Percentiles rank a stretch among this genome's conserved stretches.
phyloP scores from a whole-genome alignment of 257 asterid genomes.

The Penstemon barbatus region DNA sequence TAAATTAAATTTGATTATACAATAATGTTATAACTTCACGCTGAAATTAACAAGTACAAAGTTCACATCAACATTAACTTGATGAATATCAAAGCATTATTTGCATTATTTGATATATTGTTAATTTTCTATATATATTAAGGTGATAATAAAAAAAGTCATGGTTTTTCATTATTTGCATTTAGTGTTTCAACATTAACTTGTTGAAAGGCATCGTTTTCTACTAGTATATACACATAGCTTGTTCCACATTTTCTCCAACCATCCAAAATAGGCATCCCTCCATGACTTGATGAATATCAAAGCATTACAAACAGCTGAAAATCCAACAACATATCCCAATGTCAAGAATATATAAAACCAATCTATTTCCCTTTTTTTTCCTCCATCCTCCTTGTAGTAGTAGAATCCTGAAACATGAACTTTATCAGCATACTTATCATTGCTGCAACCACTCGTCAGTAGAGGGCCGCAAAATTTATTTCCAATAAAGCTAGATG shows the following conservation, averaged over 20 bases:
- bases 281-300: slow-evolving; percentile 26
- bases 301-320: not conserved
- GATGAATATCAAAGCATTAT: too few relatives aligned
- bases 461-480: slow-evolving; percentile 35
- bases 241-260: slow-evolving; percentile 12
- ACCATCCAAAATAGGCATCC: slow-evolving; percentile 2
- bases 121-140: too few relatives aligned
- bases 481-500: slow-evolving; percentile 27
- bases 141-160: too few relatives aligned
- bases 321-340: slow-evolving; percentile 29
- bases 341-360: slow-evolving; percentile 19
- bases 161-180: too few relatives aligned
- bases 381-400: not conserved
- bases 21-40: too few relatives aligned
- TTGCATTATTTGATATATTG: too few relatives aligned
- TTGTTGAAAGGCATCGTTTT: not conserved
- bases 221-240: not conserved
- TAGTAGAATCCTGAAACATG: not conserved
- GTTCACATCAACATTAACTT: too few relatives aligned
- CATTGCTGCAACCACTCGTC: slow-evolving; percentile 6
- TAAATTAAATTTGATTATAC: too few relatives aligned
- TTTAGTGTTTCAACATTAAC: not conserved
- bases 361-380: slow-evolving; percentile 13
- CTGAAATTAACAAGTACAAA: too few relatives aligned
- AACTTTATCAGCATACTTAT: not conserved